Evolutionary conservation across 225 moss, liverwort and hornwort genomes (phyloP).

Genomic region (Polytrichum formosum): DNA sequence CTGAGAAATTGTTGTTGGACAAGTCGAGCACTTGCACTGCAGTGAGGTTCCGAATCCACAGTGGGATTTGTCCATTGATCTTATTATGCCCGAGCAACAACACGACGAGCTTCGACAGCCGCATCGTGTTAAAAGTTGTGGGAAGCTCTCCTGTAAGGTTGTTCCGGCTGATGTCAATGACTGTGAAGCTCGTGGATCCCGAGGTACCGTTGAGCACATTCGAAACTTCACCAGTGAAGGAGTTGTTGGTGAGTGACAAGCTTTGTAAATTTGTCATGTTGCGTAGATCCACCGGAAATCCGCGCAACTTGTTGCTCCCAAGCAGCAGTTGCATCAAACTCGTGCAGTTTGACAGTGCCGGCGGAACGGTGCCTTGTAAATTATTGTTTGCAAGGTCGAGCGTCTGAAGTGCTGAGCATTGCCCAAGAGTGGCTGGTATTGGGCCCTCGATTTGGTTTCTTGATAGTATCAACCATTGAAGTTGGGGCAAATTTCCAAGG

Average conservation of each 20-base stretch:
- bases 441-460: conserved; percentile 15
- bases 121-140: conserved; percentile 1
- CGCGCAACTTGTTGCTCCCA: conserved; percentile 22
- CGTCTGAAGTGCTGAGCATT: conserved; percentile 23
- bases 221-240: conserved; percentile 16
- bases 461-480: conserved; percentile 26
- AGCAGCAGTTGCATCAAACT: conserved; percentile 17
- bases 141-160: conserved; percentile 15
- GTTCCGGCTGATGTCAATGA: conserved; percentile 18
- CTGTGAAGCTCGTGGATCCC: conserved; percentile 12
- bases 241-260: conserved; percentile 23
- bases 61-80: conserved; percentile 14
- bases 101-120: conserved; percentile 18
- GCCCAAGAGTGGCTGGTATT: conserved; percentile 19
- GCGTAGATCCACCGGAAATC: conserved; percentile 15
- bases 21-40: conserved; percentile 27
- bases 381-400: conserved; percentile 29
- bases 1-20: conserved; percentile 22
- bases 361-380: conserved; percentile 10
- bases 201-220: conserved; percentile 2
- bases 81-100: conserved; percentile 23
- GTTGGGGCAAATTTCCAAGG: conserved; percentile 23
- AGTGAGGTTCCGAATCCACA: conserved; percentile 27
- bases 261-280: conserved; percentile 26
- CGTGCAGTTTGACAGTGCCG: conserved; percentile 18